Conservation (phyloP, 2,329 filamentous ascomycete genomes). For the Cadophora gregata region DNA sequence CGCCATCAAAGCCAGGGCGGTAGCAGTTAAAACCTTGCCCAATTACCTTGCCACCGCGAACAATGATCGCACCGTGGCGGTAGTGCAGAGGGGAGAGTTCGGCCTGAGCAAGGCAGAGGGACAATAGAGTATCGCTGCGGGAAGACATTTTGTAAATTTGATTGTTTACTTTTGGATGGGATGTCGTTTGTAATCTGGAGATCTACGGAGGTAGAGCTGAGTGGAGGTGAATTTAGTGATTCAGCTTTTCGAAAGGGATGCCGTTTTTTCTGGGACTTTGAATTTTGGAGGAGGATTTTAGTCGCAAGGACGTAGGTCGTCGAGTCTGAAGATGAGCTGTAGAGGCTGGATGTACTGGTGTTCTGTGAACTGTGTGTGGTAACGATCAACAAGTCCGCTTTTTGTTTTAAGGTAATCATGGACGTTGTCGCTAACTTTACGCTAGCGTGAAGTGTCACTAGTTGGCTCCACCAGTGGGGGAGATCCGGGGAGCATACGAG, state of each 20-base stretch:
- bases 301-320: neutral
- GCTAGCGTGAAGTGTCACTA: too few species aligned
- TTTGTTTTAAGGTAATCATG: neutral
- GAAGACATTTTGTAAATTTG: constrained; percentile 35
- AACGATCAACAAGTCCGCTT: neutral
- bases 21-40: constrained; percentile 58
- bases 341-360: neutral
- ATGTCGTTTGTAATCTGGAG: neutral
- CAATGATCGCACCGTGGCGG: constrained; percentile 56
- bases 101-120: constrained; percentile 58
- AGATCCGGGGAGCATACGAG: too few species aligned
- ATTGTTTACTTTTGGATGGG: neutral
- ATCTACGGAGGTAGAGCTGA: neutral
- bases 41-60: constrained; percentile 59
- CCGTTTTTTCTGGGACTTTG: neutral
- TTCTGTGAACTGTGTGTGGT: constrained; percentile 9
- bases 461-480: too few species aligned
- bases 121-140: constrained; percentile 53
- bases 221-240: neutral
- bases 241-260: neutral
- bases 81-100: constrained; percentile 55
- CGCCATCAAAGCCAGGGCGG: constrained; percentile 55
- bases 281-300: neutral
- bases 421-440: neutral
- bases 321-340: neutral